Percentiles rank a stretch among this genome's conserved stretches.
phyloP scores from a whole-genome alignment of 257 asterid species.

The Solanum arcanum region DNA sequence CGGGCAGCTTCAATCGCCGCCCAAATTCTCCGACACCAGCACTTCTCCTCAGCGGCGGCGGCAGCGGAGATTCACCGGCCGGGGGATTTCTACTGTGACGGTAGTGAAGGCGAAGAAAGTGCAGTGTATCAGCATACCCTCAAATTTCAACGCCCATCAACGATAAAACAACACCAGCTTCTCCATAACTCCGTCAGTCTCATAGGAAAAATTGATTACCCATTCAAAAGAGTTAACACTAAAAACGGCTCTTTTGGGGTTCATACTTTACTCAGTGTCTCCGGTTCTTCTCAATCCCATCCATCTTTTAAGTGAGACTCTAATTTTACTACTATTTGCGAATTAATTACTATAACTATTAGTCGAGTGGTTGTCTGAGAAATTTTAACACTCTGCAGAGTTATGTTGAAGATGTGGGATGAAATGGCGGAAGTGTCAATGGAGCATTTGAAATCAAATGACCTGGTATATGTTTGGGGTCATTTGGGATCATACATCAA shows the following conservation, averaged over 20 bases:
- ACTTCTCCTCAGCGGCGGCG: conserved; percentile 23
- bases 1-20: neutral
- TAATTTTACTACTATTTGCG: neutral
- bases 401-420: conserved; percentile 50
- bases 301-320: conserved; percentile 26
- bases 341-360: neutral
- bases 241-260: conserved; percentile 16
- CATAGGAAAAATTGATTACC: conserved; percentile 35
- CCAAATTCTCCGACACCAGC: neutral
- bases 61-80: conserved; percentile 4
- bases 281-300: conserved; percentile 3
- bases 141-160: conserved; percentile 52
- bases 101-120: conserved; percentile 26
- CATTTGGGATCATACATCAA: conserved; percentile 27
- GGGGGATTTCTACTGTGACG: conserved; percentile 11
- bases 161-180: conserved; percentile 11
- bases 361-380: neutral
- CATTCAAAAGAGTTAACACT: conserved; percentile 12
- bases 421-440: conserved; percentile 40
- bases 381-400: conserved; percentile 9
- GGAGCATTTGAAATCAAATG: conserved; percentile 46
- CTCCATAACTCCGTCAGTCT: conserved; percentile 51
- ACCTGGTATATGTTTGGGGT: conserved; percentile 61
- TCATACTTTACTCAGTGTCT: conserved; percentile 26
- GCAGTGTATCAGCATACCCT: conserved; percentile 43